phyloP scores from a whole-genome alignment of 306 rosid genomes.

The Fragaria iinumae region DNA sequence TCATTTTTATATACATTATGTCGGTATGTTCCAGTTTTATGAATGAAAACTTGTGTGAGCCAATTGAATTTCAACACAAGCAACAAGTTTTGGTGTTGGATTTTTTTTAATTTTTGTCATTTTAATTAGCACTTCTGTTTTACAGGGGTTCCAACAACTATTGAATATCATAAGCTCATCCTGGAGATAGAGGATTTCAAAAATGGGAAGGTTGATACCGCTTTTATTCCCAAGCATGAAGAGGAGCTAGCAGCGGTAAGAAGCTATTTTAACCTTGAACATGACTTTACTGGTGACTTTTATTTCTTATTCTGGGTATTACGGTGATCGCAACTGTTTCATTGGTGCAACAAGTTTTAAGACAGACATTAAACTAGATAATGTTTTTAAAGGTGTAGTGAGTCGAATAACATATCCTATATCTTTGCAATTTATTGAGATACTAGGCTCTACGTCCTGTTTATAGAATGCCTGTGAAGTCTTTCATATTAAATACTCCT shows the following conservation, averaged over 20 bases:
- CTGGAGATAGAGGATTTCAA: conserved; percentile 93
- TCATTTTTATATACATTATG: conserved; percentile 13
- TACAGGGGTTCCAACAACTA: conserved; percentile 97
- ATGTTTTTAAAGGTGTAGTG: background rate
- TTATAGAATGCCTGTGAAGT: background rate
- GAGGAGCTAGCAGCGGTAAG: conserved; percentile 74
- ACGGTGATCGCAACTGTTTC: background rate
- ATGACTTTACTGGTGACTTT: background rate
- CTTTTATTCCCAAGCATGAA: conserved; percentile 94
- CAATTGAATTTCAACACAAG: background rate
- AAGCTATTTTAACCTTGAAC: conserved; percentile 16
- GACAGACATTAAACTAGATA: background rate
- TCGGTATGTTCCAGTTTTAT: background rate
- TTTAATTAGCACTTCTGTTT: conserved; percentile 11
- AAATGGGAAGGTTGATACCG: conserved; percentile 88
- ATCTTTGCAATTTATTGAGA: background rate
- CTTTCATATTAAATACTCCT: background rate
- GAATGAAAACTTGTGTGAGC: background rate
- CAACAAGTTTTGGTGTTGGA: background rate
- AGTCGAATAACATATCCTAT: background rate
- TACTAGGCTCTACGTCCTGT: background rate
- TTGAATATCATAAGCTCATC: conserved; percentile 95
- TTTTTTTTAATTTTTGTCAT: background rate
- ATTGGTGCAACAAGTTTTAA: background rate
- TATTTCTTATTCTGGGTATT: background rate